Evolutionary conservation across 202 grass and related monocot species (phyloP).

Genomic region (Panicum hallii): DNA sequence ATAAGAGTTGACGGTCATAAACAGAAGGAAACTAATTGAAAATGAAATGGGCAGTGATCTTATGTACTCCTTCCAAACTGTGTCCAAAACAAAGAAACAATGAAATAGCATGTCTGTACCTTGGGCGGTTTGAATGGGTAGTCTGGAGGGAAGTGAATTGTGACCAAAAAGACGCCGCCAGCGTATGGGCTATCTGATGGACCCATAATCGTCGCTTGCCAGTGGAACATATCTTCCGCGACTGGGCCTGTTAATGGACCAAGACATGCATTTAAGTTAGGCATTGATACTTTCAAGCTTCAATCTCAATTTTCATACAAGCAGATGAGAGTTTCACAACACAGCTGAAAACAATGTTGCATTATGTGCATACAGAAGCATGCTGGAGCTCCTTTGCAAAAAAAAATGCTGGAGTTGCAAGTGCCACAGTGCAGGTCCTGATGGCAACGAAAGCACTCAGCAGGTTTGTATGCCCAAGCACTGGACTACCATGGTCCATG

Average conservation of each 20-base stretch:
- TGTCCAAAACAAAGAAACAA: background rate
- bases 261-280: slow-evolving; percentile 4
- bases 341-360: background rate
- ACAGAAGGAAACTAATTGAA: background rate
- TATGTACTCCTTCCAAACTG: background rate
- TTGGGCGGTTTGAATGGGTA: slow-evolving; percentile 89
- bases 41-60: background rate
- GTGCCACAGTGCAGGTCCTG: background rate
- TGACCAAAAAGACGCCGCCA: slow-evolving; percentile 75
- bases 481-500: background rate
- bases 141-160: slow-evolving; percentile 81
- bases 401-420: background rate
- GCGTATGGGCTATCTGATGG: slow-evolving; percentile 80
- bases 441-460: background rate
- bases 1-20: background rate
- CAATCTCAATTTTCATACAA: background rate
- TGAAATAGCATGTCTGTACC: slow-evolving; percentile 29
- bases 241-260: slow-evolving; percentile 54
- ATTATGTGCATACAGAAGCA: background rate
- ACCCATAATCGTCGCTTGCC: slow-evolving; percentile 85
- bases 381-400: background rate
- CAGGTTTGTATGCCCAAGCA: background rate
- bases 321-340: background rate
- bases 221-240: slow-evolving; percentile 84
- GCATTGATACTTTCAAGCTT: background rate